Base-by-base conservation (phyloP, 2,329 filamentous ascomycete genomes). In the Penicillium sp. region DNA sequence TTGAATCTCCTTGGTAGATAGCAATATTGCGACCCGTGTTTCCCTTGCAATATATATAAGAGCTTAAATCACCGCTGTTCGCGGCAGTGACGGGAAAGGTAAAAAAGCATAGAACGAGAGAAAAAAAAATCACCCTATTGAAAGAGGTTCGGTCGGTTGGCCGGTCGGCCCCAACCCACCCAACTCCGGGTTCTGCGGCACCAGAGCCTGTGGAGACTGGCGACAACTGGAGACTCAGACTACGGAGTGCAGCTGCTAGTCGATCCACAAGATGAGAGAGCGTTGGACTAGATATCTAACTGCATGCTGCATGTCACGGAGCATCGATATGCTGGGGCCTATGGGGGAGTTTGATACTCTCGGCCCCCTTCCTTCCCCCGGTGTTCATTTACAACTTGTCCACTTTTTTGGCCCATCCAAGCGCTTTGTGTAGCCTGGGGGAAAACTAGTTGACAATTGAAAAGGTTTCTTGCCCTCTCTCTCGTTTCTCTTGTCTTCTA, bases 231-330 rank as follows among this genome's bases (percentile, higher is more conserved):
- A 54, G 51, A 38, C 51, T 38, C 10, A 12, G 38, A 56, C 26
- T 33, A 64, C 61, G 63, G 67, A 65, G 65, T 68, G 62, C 63
- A 68, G 60, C 59, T 50, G 45, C 45, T n/a, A 19, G 63, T 65
- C 56, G 60, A 66, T 63, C 65, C 63, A 68, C 60, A n/a, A 49
- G 35, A 19, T 4, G 49, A n/a, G 50, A 53, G 22, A 56, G 53
- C 53, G 40, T 44, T 35, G 56, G 50, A 50, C 60, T n/a, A 38
- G 60, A 60, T 65, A 64, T 45, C 49, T 54, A 47, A 63, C 26
- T 65, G 58, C 59, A 60, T 47, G n/a, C 64, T 70, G 68, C 68
- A 70, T 64, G 66, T 68, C 68, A 70, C 65, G 33, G 59, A 67
- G 58, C 42, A 53, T 67, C 56, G 60, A 63, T 47, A 54, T 56